These are phyloP conservation scores for Quercus engelmannii DNA, from an alignment of 306 rosid genomes.

Conservation along the genomic window DNA sequence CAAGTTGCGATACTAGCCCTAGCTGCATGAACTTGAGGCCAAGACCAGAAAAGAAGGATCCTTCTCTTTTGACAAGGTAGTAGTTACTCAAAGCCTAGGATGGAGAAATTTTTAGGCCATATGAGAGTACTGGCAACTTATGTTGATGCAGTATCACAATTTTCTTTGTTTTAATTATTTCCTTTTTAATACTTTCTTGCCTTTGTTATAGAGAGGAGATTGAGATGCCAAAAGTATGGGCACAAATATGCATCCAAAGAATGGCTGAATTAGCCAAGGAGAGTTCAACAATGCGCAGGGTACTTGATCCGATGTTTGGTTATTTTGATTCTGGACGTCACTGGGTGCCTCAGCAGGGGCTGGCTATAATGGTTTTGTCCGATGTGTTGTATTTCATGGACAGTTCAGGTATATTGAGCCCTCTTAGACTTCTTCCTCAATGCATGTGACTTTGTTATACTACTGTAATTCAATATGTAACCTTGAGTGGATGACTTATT, in stretches of 20 bases:
- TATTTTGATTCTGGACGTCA: conserved; percentile 78
- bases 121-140: neutral
- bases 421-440: neutral
- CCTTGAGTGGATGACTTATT: neutral
- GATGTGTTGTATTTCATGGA: conserved; percentile 77
- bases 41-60: conserved; percentile 76
- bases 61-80: conserved; percentile 65
- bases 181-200: neutral
- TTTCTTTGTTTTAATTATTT: conserved; percentile 1
- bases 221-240: conserved; percentile 83
- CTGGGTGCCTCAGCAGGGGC: conserved; percentile 73
- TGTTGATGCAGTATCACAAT: neutral
- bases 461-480: neutral
- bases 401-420: conserved; percentile 46
- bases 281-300: conserved; percentile 86
- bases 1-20: conserved; percentile 45
- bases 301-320: conserved; percentile 84
- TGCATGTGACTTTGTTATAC: neutral
- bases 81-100: conserved; percentile 6
- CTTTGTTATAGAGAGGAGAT: conserved; percentile 68
- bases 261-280: conserved; percentile 89
- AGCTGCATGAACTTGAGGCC: conserved; percentile 48
- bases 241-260: conserved; percentile 86
- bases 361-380: conserved; percentile 78
- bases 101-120: neutral